A percentile compares a stretch with the other conserved stretches of the same genome.
phyloP scores from a whole-genome alignment of 257 asterid species.

The Perilla frutescens region DNA sequence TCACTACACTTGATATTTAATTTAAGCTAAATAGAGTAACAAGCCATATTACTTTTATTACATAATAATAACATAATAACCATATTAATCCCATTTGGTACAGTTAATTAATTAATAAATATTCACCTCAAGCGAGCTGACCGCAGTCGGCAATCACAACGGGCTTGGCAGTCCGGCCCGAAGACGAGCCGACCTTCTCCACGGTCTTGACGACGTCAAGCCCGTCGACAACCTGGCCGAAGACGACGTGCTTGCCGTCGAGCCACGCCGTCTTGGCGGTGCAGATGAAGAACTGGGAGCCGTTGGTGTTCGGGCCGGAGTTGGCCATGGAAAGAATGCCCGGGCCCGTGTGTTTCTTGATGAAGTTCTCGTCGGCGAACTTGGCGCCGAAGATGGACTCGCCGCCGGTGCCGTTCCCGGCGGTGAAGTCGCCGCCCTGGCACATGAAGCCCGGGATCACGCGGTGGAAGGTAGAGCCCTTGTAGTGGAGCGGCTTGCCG shows the following conservation, averaged over 20 bases:
- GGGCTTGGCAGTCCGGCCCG: slow-evolving; percentile 51
- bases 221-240: slow-evolving; percentile 72
- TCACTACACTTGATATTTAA: too few relatives aligned
- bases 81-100: too few relatives aligned
- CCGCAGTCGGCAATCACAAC: slow-evolving; percentile 64
- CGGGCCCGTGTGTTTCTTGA: slow-evolving; percentile 63
- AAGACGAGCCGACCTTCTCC: slow-evolving; percentile 58
- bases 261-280: slow-evolving; percentile 67
- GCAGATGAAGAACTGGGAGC: slow-evolving; percentile 74
- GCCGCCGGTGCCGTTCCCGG: slow-evolving; percentile 78
- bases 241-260: slow-evolving; percentile 77
- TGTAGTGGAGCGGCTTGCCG: slow-evolving; percentile 69
- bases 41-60: too few relatives aligned
- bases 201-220: slow-evolving; percentile 49
- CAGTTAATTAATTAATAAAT: too few relatives aligned
- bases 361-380: slow-evolving; percentile 71
- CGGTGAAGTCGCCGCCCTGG: slow-evolving; percentile 81
- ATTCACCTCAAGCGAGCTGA: slow-evolving; percentile 35
- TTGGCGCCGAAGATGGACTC: slow-evolving; percentile 77
- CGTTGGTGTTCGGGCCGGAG: slow-evolving; percentile 66
- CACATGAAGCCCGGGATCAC: slow-evolving; percentile 67
- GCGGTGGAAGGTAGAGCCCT: slow-evolving; percentile 66
- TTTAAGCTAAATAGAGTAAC: too few relatives aligned
- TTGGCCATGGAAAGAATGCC: slow-evolving; percentile 81
- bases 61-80: too few relatives aligned